phyloP scores from a whole-genome alignment of 495 filamentous ascomycete species.

The Tuber aestivum region DNA sequence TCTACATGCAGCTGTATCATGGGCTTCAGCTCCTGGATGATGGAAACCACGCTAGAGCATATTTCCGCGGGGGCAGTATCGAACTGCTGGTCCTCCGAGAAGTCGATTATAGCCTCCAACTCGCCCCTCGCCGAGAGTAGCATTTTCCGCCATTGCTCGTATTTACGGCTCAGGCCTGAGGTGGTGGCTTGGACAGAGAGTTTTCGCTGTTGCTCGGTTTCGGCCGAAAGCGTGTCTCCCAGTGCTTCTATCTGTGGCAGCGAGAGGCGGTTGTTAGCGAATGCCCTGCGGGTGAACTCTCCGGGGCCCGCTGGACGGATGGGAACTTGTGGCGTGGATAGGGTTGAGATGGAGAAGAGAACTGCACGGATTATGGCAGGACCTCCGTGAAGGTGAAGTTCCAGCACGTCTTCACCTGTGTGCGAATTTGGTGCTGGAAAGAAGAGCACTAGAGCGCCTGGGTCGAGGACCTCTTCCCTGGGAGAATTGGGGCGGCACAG shows the following conservation, averaged over 20 bases:
- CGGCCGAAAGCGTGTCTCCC: slow-evolving; percentile 73
- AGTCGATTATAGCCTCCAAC: slow-evolving; percentile 92
- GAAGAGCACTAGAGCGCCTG: slow-evolving; percentile 75
- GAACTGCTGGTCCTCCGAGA: slow-evolving; percentile 94
- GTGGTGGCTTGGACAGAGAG: slow-evolving; percentile 73
- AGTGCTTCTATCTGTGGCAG: slow-evolving; percentile 93
- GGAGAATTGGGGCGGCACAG: slow-evolving; percentile 58
- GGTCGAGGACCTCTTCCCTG: slow-evolving; percentile 60
- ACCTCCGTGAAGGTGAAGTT: slow-evolving; percentile 92
- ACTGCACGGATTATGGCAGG: slow-evolving; percentile 80
- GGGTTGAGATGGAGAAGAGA: slow-evolving; percentile 61
- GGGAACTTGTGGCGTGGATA: slow-evolving; percentile 33
- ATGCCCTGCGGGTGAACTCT: slow-evolving; percentile 91
- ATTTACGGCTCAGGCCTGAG: slow-evolving; percentile 63
- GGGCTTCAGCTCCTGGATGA: slow-evolving; percentile 55
- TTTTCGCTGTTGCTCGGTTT: slow-evolving; percentile 88
- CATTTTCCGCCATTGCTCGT: slow-evolving; percentile 74
- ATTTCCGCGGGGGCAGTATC: slow-evolving; percentile 76
- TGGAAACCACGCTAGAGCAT: slow-evolving; percentile 57
- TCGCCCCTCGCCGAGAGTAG: slow-evolving; percentile 80
- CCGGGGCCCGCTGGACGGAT: slow-evolving; percentile 91
- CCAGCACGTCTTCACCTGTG: slow-evolving; percentile 87
- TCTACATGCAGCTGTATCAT: slow-evolving; percentile 62
- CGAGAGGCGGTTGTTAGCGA: slow-evolving; percentile 76
- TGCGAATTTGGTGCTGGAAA: slow-evolving; percentile 78